Percentiles rank a stretch among this genome's conserved stretches.
Evolutionary conservation across 148 eudicot species (phyloP).

Genomic region (Vaccinium vitisidaea): DNA sequence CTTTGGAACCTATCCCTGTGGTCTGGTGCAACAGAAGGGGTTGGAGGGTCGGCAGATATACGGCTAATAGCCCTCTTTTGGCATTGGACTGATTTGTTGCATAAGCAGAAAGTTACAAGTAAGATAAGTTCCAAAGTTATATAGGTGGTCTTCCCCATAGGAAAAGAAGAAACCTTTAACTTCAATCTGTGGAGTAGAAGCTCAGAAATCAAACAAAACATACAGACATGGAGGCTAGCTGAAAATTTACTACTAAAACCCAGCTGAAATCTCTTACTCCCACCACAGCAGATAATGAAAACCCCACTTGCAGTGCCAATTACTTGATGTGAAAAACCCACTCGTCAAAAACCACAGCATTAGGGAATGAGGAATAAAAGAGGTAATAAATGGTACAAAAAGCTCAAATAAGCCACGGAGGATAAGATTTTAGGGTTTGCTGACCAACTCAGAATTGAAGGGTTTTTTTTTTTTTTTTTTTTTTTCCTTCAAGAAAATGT

Average conservation of each 20-base stretch:
- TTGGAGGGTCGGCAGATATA: slow-evolving; percentile 22
- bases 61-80: slow-evolving; percentile 23
- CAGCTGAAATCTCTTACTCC: background rate
- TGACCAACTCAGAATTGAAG: background rate
- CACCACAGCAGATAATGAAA: background rate
- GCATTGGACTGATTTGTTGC: slow-evolving; percentile 27
- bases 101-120: slow-evolving; percentile 23
- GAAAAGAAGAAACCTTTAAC: slow-evolving; percentile 2
- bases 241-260: background rate
- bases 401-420: background rate
- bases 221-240: background rate
- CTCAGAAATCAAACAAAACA: slow-evolving; percentile 13
- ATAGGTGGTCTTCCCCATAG: slow-evolving; percentile 31
- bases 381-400: background rate
- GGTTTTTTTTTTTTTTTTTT: background rate
- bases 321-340: background rate
- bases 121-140: slow-evolving; percentile 17
- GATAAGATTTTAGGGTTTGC: background rate
- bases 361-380: background rate
- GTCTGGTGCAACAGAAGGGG: slow-evolving; percentile 21
- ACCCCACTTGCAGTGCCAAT: background rate
- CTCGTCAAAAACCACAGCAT: background rate
- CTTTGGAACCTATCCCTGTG: slow-evolving; percentile 31
- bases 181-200: background rate
- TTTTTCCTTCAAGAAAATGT: background rate